A percentile compares a stretch with the other conserved stretches of the same genome.
These are phyloP conservation scores for Arthrobotrys sinensis DNA, from an alignment of 2,329 filamentous ascomycete species.

Conservation along the genomic window DNA sequence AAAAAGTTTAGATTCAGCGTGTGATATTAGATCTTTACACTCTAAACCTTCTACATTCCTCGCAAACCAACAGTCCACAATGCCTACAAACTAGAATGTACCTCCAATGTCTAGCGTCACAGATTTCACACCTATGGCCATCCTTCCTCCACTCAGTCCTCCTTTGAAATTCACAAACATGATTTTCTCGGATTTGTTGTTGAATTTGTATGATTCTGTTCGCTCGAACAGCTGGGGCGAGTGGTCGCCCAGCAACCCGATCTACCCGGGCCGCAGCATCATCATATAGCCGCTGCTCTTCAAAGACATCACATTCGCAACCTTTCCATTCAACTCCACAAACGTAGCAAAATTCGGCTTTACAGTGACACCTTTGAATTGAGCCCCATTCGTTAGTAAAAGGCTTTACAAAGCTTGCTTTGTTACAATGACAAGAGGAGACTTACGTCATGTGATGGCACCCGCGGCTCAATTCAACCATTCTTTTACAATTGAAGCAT, in stretches of 20 bases:
- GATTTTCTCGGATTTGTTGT: conserved; percentile 26
- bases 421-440: not conserved
- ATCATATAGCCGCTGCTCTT: conserved; percentile 28
- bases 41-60: conserved; percentile 47
- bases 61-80: conserved; percentile 42
- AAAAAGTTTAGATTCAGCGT: not conserved
- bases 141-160: conserved; percentile 7
- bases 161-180: conserved; percentile 30
- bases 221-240: conserved; percentile 1
- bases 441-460: conserved; percentile 58
- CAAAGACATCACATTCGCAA: conserved; percentile 21
- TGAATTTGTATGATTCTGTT: conserved; percentile 26
- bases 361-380: conserved; percentile 41
- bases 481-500: conserved; percentile 33
- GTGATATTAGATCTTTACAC: conserved; percentile 1
- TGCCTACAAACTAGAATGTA: conserved; percentile 41
- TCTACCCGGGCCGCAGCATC: conserved; percentile 36
- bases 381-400: not conserved
- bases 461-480: conserved; percentile 43
- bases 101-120: conserved; percentile 30
- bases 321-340: conserved; percentile 44
- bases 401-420: not conserved
- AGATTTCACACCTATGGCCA: conserved; percentile 36
- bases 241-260: conserved; percentile 14
- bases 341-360: conserved; percentile 48